A percentile compares a stretch with the other conserved stretches of the same genome.
Conservation (phyloP, 2,329 filamentous ascomycete genomes). For the Verticillium klebahnii region DNA sequence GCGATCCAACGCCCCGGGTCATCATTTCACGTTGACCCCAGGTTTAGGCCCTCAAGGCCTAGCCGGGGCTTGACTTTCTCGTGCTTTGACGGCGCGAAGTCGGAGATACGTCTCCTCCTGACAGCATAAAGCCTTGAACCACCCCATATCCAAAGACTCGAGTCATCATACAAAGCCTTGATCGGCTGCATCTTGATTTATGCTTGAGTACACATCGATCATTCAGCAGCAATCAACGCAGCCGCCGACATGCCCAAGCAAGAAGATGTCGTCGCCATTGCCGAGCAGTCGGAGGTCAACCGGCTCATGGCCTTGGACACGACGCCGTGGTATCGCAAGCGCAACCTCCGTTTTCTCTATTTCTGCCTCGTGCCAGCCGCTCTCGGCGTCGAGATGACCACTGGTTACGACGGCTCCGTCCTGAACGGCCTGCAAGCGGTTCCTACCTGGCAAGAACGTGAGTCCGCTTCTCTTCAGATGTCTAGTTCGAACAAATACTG, state of each 20-base stretch:
- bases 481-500: too few relatives aligned
- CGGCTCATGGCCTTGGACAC: conserved; percentile 10
- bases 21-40: not conserved
- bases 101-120: too few relatives aligned
- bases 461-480: not conserved
- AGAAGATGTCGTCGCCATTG: conserved; percentile 7
- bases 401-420: conserved; percentile 43
- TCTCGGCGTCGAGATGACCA: conserved; percentile 32
- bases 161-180: too few relatives aligned
- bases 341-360: conserved; percentile 20
- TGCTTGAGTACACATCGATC: too few relatives aligned
- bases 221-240: not conserved
- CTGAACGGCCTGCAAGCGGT: conserved; percentile 43
- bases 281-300: conserved; percentile 9
- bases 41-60: too few relatives aligned
- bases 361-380: conserved; percentile 24
- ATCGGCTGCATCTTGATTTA: too few relatives aligned
- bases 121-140: too few relatives aligned
- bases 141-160: too few relatives aligned
- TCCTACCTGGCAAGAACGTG: conserved; percentile 30
- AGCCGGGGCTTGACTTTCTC: too few relatives aligned
- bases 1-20: not conserved
- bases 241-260: conserved; percentile 5
- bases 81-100: too few relatives aligned
- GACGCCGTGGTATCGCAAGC: conserved; percentile 16